Conservation (phyloP, 2,329 filamentous ascomycete species). For the Fusarium sp. region DNA sequence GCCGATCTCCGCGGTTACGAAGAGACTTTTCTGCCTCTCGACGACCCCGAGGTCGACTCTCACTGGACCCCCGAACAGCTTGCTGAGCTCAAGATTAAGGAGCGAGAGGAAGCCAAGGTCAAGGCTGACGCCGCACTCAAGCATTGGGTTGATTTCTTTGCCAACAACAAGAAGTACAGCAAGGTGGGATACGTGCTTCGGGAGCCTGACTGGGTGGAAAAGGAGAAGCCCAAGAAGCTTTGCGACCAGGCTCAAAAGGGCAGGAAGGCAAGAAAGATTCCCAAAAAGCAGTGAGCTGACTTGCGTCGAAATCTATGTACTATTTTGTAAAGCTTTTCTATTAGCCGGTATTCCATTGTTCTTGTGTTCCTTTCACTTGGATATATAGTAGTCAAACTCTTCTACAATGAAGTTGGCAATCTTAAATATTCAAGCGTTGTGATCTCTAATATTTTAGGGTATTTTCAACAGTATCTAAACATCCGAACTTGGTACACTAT, state of each 20-base stretch:
- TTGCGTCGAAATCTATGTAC: not conserved
- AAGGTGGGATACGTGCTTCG: conserved; percentile 81
- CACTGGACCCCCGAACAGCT: conserved; percentile 69
- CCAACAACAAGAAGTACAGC: conserved; percentile 82
- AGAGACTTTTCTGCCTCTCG: conserved; percentile 80
- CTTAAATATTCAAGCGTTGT: not conserved
- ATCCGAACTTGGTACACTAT: conserved; percentile 25
- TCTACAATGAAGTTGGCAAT: not conserved
- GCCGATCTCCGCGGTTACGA: conserved; percentile 90
- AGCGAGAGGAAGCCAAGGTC: conserved; percentile 73
- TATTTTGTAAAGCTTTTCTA: not conserved
- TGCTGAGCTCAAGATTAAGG: conserved; percentile 68
- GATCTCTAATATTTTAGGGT: conserved; percentile 29
- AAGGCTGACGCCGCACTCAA: conserved; percentile 76
- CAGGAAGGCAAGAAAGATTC: conserved; percentile 63
- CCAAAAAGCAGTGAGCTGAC: conserved; percentile 15
- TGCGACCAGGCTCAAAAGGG: conserved; percentile 78
- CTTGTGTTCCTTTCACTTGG: not conserved
- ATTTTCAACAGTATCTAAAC: conserved; percentile 26
- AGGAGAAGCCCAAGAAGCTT: conserved; percentile 71
- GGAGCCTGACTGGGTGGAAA: conserved; percentile 71
- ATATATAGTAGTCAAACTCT: not conserved
- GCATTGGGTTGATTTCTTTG: conserved; percentile 89
- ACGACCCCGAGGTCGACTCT: conserved; percentile 72
- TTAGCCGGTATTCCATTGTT: not conserved